Evolutionary conservation across 805 yeast species (phyloP).

Genomic region (Saccharomycopsis babjevae): DNA sequence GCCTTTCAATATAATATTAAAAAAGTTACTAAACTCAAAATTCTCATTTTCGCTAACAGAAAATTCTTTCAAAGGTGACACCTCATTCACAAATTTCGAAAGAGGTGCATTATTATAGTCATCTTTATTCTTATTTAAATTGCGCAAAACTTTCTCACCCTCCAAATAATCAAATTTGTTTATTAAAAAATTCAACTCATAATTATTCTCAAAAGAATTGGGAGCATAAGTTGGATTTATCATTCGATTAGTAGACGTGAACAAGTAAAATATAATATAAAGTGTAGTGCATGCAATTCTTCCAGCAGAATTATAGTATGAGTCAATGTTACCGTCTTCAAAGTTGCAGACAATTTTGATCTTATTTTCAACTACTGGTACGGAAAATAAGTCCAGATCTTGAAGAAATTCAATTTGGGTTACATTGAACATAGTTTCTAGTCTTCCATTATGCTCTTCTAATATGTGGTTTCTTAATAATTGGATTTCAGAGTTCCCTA

Average conservation of each 20-base stretch:
- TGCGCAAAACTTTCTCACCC: not conserved
- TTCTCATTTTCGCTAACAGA: not conserved
- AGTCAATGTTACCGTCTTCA: not conserved
- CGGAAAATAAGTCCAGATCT: not conserved
- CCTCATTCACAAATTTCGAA: not conserved
- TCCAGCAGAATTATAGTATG: not conserved
- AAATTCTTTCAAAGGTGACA: not conserved
- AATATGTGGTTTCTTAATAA: constrained; percentile 1
- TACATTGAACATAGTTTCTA: not conserved
- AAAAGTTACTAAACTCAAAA: constrained; percentile 11
- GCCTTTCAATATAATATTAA: not conserved
- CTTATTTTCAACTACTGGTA: not conserved
- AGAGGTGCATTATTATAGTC: not conserved
- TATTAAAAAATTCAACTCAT: not conserved
- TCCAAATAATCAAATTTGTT: not conserved
- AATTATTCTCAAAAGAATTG: not conserved
- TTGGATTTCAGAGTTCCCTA: constrained; percentile 9
- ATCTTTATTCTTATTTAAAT: no score
- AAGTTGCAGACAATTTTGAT: not conserved
- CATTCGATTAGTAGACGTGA: not conserved
- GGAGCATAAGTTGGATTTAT: not conserved
- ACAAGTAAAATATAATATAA: not conserved
- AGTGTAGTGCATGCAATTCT: not conserved
- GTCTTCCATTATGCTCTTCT: not conserved
- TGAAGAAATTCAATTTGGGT: not conserved